phyloP scores from a whole-genome alignment of 225 moss, liverwort and hornwort species.

The Asterella californica region DNA sequence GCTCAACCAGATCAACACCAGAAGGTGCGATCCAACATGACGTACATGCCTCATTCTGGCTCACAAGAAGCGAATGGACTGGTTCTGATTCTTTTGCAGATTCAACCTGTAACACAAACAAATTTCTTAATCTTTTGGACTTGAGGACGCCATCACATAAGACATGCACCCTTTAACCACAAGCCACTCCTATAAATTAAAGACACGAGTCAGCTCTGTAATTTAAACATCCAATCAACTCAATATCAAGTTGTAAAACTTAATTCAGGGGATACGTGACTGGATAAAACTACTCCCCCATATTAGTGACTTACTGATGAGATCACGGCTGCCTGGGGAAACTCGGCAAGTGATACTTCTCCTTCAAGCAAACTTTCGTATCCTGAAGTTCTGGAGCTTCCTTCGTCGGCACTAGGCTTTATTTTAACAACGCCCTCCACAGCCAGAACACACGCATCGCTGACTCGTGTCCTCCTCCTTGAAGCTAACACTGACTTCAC shows the following conservation, averaged over 20 bases:
- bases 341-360: conserved; percentile 78
- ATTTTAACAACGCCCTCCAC: conserved; percentile 50
- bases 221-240: too few species aligned
- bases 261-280: background rate
- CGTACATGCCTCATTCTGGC: conserved; percentile 44
- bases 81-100: conserved; percentile 62
- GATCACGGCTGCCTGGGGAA: conserved; percentile 70
- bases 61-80: conserved; percentile 65
- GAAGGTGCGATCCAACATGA: conserved; percentile 72
- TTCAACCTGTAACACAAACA: conserved; percentile 46
- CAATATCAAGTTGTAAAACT: too few species aligned
- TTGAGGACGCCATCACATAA: background rate
- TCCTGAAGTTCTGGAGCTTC: conserved; percentile 37
- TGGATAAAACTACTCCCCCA: background rate
- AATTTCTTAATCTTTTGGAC: background rate
- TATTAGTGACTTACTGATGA: conserved; percentile 67
- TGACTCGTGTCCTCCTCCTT: conserved; percentile 66
- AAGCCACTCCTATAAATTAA: too few species aligned
- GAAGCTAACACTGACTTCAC: conserved; percentile 48
- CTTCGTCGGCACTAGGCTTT: conserved; percentile 22
- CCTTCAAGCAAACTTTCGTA: conserved; percentile 50
- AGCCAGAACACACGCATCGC: conserved; percentile 63
- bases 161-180: too few species aligned
- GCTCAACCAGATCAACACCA: conserved; percentile 63
- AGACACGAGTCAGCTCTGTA: too few species aligned